Percentiles rank a stretch among this genome's conserved stretches.
These are phyloP conservation scores for Auxenochlorella pyrenoidosa DNA, from an alignment of 139 green algal species.

Conservation along the genomic window DNA sequence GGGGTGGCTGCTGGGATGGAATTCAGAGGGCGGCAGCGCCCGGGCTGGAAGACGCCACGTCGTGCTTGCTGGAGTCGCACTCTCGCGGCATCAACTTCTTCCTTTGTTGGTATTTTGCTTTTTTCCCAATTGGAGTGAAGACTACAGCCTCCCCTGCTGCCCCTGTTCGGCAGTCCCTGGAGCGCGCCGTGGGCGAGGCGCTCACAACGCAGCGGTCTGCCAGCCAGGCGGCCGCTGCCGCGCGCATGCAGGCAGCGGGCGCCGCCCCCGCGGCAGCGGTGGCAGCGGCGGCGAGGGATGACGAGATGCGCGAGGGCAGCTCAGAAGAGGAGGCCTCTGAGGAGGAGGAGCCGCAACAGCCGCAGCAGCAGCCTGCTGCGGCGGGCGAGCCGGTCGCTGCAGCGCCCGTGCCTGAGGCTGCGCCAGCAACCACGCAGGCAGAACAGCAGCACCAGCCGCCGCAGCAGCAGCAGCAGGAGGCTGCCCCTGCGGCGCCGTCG, in stretches of 20 bases:
- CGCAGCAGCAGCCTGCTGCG: background rate
- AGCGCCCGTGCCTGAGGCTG: background rate
- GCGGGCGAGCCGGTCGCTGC: background rate
- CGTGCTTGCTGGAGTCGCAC: too few species aligned
- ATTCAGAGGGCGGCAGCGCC: too few species aligned
- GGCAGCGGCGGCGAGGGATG: conserved; percentile 12
- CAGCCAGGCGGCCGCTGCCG: background rate
- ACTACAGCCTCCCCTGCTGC: background rate
- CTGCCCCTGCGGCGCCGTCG: background rate
- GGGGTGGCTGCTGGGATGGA: too few species aligned
- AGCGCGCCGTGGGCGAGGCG: conserved; percentile 13
- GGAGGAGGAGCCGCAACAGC: background rate
- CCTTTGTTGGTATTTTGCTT: too few species aligned
- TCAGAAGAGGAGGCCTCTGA: background rate
- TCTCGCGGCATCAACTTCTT: too few species aligned
- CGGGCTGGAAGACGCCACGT: too few species aligned
- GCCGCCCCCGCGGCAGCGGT: background rate
- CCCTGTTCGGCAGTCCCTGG: conserved; percentile 8
- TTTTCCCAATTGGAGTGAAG: too few species aligned
- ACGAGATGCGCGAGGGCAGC: background rate
- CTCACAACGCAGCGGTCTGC: background rate
- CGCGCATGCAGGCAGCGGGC: background rate
- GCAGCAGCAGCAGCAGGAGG: background rate
- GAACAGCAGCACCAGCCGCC: background rate
- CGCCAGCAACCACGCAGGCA: background rate